These are phyloP conservation scores for Rhodotorula graminis DNA, from an alignment of 768 basidiomycete species.

Conservation along the genomic window DNA sequence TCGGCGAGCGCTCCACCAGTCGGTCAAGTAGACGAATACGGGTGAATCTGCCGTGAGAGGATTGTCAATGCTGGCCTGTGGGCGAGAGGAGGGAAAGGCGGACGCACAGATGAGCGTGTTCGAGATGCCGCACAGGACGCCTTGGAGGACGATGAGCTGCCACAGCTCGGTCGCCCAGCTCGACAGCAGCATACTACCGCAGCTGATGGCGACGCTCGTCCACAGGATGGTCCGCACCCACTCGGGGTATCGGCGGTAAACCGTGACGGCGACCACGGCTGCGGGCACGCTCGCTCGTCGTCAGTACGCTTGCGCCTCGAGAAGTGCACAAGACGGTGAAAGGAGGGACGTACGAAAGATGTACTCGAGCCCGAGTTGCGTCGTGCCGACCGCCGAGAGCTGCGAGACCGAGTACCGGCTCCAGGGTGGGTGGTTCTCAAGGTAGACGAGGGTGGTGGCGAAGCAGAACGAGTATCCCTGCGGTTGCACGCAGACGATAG, in stretches of 20 bases:
- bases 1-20: constrained; percentile 19
- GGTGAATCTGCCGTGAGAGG: not conserved
- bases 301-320: not conserved
- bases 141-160: constrained; percentile 33
- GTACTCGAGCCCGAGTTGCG: not conserved
- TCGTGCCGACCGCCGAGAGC: constrained; percentile 11
- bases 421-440: constrained; percentile 8
- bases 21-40: constrained; percentile 6
- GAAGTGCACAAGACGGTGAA: not conserved
- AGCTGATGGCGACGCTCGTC: not conserved
- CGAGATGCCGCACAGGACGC: constrained; percentile 12
- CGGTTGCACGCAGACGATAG: too few species aligned
- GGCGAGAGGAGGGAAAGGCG: too few species aligned
- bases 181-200: constrained; percentile 1
- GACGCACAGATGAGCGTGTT: constrained; percentile 18
- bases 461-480: constrained; percentile 13
- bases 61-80: too few species aligned
- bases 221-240: not conserved
- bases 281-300: not conserved
- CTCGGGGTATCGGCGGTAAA: constrained; percentile 26
- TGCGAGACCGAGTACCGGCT: not conserved
- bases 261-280: constrained; percentile 9
- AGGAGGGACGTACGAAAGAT: not conserved
- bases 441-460: constrained; percentile 22
- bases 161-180: constrained; percentile 26